Conservation (phyloP, 2,329 filamentous ascomycete genomes). For the Zalaria obscura region DNA sequence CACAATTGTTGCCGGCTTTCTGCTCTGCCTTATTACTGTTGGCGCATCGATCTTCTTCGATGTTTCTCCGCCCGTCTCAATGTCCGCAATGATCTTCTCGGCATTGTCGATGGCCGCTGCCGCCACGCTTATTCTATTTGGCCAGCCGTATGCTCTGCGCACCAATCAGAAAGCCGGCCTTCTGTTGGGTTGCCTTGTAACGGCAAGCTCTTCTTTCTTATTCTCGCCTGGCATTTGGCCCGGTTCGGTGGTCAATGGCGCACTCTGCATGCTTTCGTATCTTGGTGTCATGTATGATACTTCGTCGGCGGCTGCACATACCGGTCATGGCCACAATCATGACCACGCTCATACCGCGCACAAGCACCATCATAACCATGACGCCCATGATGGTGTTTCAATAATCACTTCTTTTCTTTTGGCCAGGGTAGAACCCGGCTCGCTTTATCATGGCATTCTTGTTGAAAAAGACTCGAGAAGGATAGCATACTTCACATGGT, state of each 20-base stretch:
- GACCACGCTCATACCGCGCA: constrained; percentile 6
- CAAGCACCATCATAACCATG: constrained; percentile 21
- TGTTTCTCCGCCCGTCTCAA: constrained; percentile 17
- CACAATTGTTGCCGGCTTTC: constrained; percentile 22
- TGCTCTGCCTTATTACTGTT: constrained; percentile 22
- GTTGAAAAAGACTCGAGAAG: constrained; percentile 83
- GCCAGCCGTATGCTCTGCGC: constrained; percentile 26
- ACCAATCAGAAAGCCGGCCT: constrained; percentile 20
- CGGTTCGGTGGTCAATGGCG: constrained; percentile 18
- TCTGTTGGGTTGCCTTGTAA: constrained; percentile 17
- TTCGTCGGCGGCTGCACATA: constrained; percentile 13
- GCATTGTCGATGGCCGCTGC: constrained; percentile 26
- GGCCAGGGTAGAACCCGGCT: constrained; percentile 53
- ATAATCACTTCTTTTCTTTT: constrained; percentile 60
- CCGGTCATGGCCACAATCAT: constrained; percentile 15
- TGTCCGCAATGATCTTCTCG: constrained; percentile 22
- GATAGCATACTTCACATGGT: constrained; percentile 96
- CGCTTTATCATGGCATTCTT: constrained; percentile 72
- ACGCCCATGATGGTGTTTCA: constrained; percentile 39
- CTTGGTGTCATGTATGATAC: constrained; percentile 28
- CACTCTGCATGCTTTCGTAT: constrained; percentile 20
- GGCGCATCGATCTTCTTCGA: constrained; percentile 19
- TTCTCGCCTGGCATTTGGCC: constrained; percentile 20
- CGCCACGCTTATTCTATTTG: constrained; percentile 27
- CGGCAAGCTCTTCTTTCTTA: constrained; percentile 18